Evolutionary conservation across 257 asterid genomes (phyloP).

Genomic region (Lavandula angustifolia): DNA sequence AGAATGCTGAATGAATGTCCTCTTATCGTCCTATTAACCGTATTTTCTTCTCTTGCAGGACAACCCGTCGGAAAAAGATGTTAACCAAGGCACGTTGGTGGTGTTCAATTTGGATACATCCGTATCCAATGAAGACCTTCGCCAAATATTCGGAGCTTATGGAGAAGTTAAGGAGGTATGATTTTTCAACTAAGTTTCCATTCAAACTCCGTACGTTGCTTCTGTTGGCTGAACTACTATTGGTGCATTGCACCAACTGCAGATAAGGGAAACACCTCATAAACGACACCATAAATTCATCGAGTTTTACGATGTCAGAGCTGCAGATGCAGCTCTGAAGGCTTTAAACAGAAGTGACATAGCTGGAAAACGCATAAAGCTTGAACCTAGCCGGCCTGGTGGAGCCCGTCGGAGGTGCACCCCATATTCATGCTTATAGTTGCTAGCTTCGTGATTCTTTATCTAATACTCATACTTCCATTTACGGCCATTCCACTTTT

Average conservation of each 20-base stretch:
- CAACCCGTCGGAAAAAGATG: conserved; percentile 92
- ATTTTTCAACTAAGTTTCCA: conserved; percentile 1
- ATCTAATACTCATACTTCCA: conserved; percentile 6
- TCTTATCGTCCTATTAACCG: conserved; percentile 9
- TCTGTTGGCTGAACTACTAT: conserved; percentile 20
- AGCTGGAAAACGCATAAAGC: conserved; percentile 98
- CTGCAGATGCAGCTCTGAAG: conserved; percentile 95
- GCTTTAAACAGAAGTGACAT: conserved; percentile 92
- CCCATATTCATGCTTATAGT: conserved; percentile 25
- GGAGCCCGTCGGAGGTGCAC: conserved; percentile 93
- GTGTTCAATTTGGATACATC: conserved; percentile 95
- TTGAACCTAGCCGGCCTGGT: conserved; percentile 99
- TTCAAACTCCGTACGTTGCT: conserved; percentile 7
- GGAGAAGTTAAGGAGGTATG: conserved; percentile 97
- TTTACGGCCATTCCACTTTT: neutral
- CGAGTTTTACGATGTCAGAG: conserved; percentile 94
- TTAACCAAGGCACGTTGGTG: conserved; percentile 96
- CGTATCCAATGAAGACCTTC: conserved; percentile 87
- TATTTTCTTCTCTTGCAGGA: conserved; percentile 48
- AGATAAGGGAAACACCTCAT: conserved; percentile 97
- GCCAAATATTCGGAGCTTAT: conserved; percentile 86
- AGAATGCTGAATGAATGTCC: conserved; percentile 13
- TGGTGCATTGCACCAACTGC: conserved; percentile 33
- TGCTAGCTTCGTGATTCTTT: conserved; percentile 7
- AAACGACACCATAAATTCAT: conserved; percentile 94